Percentiles rank a stretch among this genome's conserved stretches.
These are phyloP conservation scores for Colletotrichum noveboracense DNA, from an alignment of 2,329 filamentous ascomycete genomes.

Conservation along the genomic window DNA sequence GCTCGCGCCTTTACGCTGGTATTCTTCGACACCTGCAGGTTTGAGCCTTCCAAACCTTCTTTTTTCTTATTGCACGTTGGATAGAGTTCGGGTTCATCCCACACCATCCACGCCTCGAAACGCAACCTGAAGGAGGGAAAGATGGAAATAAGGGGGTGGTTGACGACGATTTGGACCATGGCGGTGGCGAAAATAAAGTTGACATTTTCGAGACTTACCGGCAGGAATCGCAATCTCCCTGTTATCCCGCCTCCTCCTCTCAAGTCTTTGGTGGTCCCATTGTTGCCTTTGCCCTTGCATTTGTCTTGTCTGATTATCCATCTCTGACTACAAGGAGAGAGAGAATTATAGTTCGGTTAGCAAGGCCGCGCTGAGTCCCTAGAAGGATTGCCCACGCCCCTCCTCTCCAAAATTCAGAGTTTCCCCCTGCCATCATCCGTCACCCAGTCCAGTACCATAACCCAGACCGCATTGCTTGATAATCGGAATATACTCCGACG, in stretches of 20 bases:
- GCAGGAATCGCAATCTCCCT: background rate
- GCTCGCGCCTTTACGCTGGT: background rate
- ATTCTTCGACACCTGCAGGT: background rate
- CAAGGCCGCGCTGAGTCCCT: background rate
- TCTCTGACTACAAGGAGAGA: background rate
- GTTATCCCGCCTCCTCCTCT: background rate
- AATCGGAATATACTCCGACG: background rate
- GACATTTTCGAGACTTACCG: background rate
- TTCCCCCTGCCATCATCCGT: background rate
- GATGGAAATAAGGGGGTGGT: background rate
- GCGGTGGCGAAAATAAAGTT: background rate
- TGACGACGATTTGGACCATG: background rate
- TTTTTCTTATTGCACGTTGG: background rate
- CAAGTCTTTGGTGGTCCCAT: background rate
- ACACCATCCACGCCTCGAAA: conserved; percentile 2
- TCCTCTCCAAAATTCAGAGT: background rate
- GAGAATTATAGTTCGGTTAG: conserved; percentile 2
- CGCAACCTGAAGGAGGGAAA: background rate
- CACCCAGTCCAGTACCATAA: background rate
- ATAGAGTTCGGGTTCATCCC: conserved; percentile 15
- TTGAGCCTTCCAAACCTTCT: background rate
- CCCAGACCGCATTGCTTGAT: background rate
- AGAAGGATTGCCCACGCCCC: background rate
- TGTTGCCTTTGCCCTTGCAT: background rate
- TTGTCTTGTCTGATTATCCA: background rate